Evolutionary conservation across 2,329 filamentous ascomycete species (phyloP).

Genomic region (Fusarium heterosporum): DNA sequence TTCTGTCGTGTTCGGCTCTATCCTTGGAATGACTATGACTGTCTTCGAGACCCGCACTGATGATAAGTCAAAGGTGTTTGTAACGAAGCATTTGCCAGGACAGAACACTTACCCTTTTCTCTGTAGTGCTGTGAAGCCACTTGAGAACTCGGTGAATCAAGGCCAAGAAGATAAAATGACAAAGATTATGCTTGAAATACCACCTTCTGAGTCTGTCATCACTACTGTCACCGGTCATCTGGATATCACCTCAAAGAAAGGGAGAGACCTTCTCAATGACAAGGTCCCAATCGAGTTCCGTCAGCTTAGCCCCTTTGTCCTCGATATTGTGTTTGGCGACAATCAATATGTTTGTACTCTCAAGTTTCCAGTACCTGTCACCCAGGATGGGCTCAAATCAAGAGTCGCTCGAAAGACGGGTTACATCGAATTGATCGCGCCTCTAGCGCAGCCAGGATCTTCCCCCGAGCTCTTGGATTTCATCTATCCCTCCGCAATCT

Average conservation of each 20-base stretch:
- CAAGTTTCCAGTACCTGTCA: slow-evolving; percentile 56
- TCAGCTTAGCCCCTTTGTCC: slow-evolving; percentile 55
- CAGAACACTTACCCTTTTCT: slow-evolving; percentile 47
- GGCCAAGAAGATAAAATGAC: slow-evolving; percentile 37
- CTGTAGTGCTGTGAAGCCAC: slow-evolving; percentile 39
- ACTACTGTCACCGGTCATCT: slow-evolving; percentile 55
- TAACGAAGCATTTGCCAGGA: slow-evolving; percentile 54
- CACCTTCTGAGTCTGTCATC: slow-evolving; percentile 47
- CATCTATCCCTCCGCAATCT: slow-evolving; percentile 53
- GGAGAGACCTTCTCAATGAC: slow-evolving; percentile 53
- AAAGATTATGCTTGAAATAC: slow-evolving; percentile 49
- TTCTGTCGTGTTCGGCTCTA: slow-evolving; percentile 37
- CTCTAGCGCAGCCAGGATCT: slow-evolving; percentile 42
- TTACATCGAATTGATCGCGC: slow-evolving; percentile 60
- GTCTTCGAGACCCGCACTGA: slow-evolving; percentile 51
- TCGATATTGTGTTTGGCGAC: slow-evolving; percentile 56
- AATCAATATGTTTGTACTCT: slow-evolving; percentile 49
- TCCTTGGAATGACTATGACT: slow-evolving; percentile 46
- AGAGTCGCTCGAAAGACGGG: slow-evolving; percentile 58
- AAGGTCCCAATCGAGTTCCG: slow-evolving; percentile 53
- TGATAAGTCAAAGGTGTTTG: slow-evolving; percentile 49
- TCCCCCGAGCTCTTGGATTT: slow-evolving; percentile 49
- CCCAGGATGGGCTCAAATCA: slow-evolving; percentile 51
- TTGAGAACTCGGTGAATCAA: slow-evolving; percentile 36
- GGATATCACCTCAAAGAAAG: slow-evolving; percentile 52